Evolutionary conservation across 768 basidiomycete species (phyloP).

Genomic region (Lactarius deliciosus): DNA sequence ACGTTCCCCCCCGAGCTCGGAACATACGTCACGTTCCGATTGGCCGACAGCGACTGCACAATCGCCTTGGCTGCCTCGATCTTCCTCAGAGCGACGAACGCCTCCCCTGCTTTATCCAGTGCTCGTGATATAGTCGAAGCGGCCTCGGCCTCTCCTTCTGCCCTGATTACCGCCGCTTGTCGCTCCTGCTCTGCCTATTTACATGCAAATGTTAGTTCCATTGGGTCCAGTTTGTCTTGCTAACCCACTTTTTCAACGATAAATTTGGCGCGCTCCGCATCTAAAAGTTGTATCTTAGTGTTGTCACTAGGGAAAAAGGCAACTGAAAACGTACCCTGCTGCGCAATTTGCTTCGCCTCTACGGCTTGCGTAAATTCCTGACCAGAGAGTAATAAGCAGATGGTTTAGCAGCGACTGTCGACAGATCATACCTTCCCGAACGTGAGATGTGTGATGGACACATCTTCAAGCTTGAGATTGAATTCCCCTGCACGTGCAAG

Average conservation of each 20-base stretch:
- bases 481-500: constrained; percentile 94
- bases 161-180: constrained; percentile 96
- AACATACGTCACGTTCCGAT: constrained; percentile 87
- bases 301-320: not conserved
- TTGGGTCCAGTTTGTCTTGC: not conserved
- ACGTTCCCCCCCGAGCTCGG: constrained; percentile 80
- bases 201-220: constrained; percentile 22
- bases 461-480: constrained; percentile 93
- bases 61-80: constrained; percentile 99
- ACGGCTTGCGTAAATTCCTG: constrained; percentile 98
- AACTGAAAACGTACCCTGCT: constrained; percentile 66
- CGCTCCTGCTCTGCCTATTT: constrained; percentile 95
- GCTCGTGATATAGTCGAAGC: constrained; percentile 90
- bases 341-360: constrained; percentile 99
- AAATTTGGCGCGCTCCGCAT: constrained; percentile 98
- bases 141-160: constrained; percentile 98
- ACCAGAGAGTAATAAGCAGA: constrained; percentile 14
- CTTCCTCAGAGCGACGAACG: constrained; percentile 90
- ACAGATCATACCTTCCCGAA: constrained; percentile 69
- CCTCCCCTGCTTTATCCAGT: constrained; percentile 91
- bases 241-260: constrained; percentile 90
- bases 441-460: constrained; percentile 90
- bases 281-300: constrained; percentile 41
- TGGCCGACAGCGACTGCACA: constrained; percentile 74
- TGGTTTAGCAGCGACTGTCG: not conserved